Evolutionary conservation across 495 filamentous ascomycete species (phyloP).

Genomic region (Trichoderma erinaceum): DNA sequence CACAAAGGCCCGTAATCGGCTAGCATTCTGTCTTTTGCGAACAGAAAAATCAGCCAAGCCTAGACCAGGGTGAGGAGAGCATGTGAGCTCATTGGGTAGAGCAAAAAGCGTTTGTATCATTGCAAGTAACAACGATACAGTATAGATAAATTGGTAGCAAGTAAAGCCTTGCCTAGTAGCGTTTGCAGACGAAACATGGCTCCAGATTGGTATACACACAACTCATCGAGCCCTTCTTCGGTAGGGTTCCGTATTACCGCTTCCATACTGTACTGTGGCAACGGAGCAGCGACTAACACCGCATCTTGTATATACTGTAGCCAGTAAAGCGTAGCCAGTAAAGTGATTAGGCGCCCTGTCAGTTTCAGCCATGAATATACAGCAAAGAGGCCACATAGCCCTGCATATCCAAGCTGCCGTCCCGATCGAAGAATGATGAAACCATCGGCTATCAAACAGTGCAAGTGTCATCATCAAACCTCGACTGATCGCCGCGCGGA

Average conservation of each 20-base stretch:
- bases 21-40: not conserved
- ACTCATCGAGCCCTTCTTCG: no score
- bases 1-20: not conserved
- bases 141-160: no score
- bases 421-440: not conserved
- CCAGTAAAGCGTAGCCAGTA: not conserved
- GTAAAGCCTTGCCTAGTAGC: no score
- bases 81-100: no score
- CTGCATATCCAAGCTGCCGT: not conserved
- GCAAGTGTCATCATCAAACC: not conserved
- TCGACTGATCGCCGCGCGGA: slow-evolving; percentile 7
- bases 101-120: no score
- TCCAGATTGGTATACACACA: no score
- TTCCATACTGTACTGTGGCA: not conserved
- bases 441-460: slow-evolving; percentile 5
- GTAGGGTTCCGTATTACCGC: no score
- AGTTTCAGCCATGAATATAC: not conserved
- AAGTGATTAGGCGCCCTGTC: not conserved
- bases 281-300: not conserved
- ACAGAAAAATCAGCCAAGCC: no score
- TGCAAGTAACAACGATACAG: no score
- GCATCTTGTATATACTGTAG: not conserved
- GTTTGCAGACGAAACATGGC: no score
- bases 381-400: not conserved
- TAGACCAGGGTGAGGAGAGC: no score